Percentiles rank a stretch among this genome's conserved stretches.
Conservation (phyloP, 208 protist genomes). For the Wallacemonas sp. region DNA sequence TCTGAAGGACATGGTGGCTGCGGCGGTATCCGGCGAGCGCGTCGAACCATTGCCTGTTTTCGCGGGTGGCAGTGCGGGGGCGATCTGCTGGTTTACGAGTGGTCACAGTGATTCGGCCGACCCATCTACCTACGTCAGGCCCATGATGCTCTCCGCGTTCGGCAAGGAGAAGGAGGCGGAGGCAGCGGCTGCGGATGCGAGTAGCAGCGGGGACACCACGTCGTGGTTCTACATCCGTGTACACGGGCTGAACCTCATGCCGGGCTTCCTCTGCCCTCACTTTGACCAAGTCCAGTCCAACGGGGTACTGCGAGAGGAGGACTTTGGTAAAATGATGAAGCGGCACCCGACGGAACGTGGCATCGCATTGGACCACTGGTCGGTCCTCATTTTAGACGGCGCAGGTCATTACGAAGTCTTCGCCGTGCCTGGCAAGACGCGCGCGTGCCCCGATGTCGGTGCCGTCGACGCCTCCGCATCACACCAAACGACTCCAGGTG, state of each 20-base stretch:
- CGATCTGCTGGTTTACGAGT: slow-evolving; percentile 89
- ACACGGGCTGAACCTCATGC: slow-evolving; percentile 71
- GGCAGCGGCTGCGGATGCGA: slow-evolving; percentile 5
- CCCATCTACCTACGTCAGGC: slow-evolving; percentile 65
- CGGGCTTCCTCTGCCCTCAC: slow-evolving; percentile 87
- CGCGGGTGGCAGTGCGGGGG: slow-evolving; percentile 85
- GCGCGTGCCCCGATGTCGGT: slow-evolving; percentile 2
- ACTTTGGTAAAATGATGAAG: slow-evolving; percentile 86
- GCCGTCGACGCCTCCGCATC: not conserved
- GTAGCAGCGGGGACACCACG: slow-evolving; percentile 5
- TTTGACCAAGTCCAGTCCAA: slow-evolving; percentile 74
- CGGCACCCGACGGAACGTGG: slow-evolving; percentile 88
- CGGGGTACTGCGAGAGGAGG: slow-evolving; percentile 63
- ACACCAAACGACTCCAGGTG: slow-evolving; percentile 25
- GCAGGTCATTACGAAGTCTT: slow-evolving; percentile 76
- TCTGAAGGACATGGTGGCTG: slow-evolving; percentile 31
- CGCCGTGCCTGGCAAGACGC: slow-evolving; percentile 48
- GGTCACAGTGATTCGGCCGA: slow-evolving; percentile 91
- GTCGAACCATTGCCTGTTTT: slow-evolving; percentile 48
- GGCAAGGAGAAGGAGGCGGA: slow-evolving; percentile 23
- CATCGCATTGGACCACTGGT: slow-evolving; percentile 87
- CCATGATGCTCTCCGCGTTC: slow-evolving; percentile 36
- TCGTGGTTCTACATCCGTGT: slow-evolving; percentile 88
- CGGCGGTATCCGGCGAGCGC: slow-evolving; percentile 17
- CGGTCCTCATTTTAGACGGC: slow-evolving; percentile 68